A percentile compares a stretch with the other conserved stretches of the same genome.
phyloP scores from a whole-genome alignment of 257 asterid genomes.

The Petunia secreta region DNA sequence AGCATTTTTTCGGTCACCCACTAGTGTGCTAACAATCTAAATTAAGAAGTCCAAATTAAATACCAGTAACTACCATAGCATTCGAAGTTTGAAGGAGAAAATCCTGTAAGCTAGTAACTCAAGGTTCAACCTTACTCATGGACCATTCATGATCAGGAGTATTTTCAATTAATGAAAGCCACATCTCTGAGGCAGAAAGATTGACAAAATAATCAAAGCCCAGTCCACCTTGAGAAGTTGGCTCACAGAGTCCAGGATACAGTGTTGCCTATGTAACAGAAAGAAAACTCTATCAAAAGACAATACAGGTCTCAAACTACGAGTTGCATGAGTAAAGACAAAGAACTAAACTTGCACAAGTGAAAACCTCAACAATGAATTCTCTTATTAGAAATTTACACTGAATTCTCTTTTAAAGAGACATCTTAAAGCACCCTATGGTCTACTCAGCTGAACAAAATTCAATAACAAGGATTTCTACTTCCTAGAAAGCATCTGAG shows the following conservation, averaged over 20 bases:
- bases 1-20: constrained; percentile 55
- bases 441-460: constrained; percentile 7
- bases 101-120: neutral
- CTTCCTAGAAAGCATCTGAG: constrained; percentile 11
- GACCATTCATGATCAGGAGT: constrained; percentile 89
- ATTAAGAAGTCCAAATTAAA: constrained; percentile 34
- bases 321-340: neutral
- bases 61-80: neutral
- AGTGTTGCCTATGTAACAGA: constrained; percentile 67
- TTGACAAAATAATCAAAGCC: constrained; percentile 93
- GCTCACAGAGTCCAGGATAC: constrained; percentile 94
- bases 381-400: too few relatives aligned
- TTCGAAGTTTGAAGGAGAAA: constrained; percentile 23
- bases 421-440: constrained; percentile 25
- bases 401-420: neutral
- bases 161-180: constrained; percentile 73
- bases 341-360: constrained; percentile 26
- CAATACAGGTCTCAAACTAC: constrained; percentile 15
- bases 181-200: constrained; percentile 90
- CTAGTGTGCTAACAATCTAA: constrained; percentile 75
- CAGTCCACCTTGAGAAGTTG: constrained; percentile 90
- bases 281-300: constrained; percentile 30
- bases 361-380: constrained; percentile 1
- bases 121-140: constrained; percentile 82
- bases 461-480: constrained; percentile 15